phyloP scores from a whole-genome alignment of 176 grass and related monocot genomes.

The Triticum dicoccoides region DNA sequence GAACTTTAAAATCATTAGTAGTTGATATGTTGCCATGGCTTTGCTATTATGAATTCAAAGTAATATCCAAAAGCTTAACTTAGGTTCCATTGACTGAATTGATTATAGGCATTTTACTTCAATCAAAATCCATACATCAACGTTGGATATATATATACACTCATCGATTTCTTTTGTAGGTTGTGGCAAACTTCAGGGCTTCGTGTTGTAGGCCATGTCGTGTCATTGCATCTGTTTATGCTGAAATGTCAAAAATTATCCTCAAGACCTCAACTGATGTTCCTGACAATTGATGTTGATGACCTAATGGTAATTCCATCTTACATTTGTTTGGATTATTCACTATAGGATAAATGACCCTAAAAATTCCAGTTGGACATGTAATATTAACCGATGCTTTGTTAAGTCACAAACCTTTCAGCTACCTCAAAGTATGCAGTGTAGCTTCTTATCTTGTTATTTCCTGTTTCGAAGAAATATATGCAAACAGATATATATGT shows the following conservation, averaged over 20 bases:
- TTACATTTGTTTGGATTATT: background rate
- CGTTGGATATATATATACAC: too few species aligned
- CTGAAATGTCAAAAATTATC: conserved; percentile 72
- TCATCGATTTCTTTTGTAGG: background rate
- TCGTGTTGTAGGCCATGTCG: conserved; percentile 74
- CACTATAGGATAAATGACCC: background rate
- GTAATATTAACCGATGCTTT: background rate
- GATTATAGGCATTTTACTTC: too few species aligned
- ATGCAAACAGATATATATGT: too few species aligned
- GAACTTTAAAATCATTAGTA: too few species aligned
- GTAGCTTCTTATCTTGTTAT: too few species aligned
- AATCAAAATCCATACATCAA: too few species aligned
- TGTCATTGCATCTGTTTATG: conserved; percentile 66
- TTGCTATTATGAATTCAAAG: too few species aligned
- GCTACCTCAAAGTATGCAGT: too few species aligned
- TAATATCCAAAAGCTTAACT: too few species aligned
- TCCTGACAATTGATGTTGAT: conserved; percentile 72
- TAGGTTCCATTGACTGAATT: too few species aligned
- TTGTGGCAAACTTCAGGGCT: conserved; percentile 82
- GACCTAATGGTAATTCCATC: conserved; percentile 56
- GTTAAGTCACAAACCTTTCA: background rate
- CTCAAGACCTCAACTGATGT: conserved; percentile 52
- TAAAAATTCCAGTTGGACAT: background rate
- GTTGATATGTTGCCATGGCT: too few species aligned
- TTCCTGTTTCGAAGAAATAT: too few species aligned